These are phyloP conservation scores for Erodium chrysanthum DNA, from an alignment of 441 rosid species.

Conservation along the genomic window DNA sequence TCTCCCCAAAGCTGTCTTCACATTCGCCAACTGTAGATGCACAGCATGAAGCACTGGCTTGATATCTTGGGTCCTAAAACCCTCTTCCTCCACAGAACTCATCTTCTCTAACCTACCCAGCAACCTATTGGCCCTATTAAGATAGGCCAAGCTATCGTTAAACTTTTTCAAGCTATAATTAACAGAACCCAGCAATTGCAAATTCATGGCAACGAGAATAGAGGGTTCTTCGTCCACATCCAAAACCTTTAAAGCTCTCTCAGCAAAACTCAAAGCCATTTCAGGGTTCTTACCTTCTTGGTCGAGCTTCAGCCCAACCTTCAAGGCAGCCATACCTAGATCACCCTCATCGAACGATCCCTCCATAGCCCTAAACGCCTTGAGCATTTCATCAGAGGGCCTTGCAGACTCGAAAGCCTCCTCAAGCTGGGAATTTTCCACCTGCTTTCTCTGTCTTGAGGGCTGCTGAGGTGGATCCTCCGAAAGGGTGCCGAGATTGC, in stretches of 20 bases:
- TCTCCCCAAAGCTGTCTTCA: slow-evolving; percentile 83
- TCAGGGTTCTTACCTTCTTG: slow-evolving; percentile 74
- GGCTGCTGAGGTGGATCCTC: slow-evolving; percentile 37
- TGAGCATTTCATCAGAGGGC: slow-evolving; percentile 63
- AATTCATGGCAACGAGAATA: background rate
- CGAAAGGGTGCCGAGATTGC: slow-evolving; percentile 40
- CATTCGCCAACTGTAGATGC: slow-evolving; percentile 70
- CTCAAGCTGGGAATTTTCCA: slow-evolving; percentile 26
- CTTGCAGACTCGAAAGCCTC: slow-evolving; percentile 74
- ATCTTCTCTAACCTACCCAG: slow-evolving; percentile 41
- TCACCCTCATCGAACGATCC: slow-evolving; percentile 55
- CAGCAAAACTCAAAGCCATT: slow-evolving; percentile 48
- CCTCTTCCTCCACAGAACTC: slow-evolving; percentile 22
- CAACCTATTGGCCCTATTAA: slow-evolving; percentile 70
- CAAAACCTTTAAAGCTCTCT: background rate
- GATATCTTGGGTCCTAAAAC: slow-evolving; percentile 38
- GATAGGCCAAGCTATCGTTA: slow-evolving; percentile 66
- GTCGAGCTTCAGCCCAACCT: slow-evolving; percentile 76
- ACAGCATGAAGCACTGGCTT: slow-evolving; percentile 69
- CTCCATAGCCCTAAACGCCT: slow-evolving; percentile 65
- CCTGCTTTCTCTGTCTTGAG: slow-evolving; percentile 43
- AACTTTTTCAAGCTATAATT: slow-evolving; percentile 27
- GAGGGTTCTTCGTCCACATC: background rate
- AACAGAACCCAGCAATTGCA: background rate
- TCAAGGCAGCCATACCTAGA: slow-evolving; percentile 63